Percentiles rank a stretch among this genome's conserved stretches.
phyloP scores from a whole-genome alignment of 805 yeast genomes.

The Suhomyces prunicola region DNA sequence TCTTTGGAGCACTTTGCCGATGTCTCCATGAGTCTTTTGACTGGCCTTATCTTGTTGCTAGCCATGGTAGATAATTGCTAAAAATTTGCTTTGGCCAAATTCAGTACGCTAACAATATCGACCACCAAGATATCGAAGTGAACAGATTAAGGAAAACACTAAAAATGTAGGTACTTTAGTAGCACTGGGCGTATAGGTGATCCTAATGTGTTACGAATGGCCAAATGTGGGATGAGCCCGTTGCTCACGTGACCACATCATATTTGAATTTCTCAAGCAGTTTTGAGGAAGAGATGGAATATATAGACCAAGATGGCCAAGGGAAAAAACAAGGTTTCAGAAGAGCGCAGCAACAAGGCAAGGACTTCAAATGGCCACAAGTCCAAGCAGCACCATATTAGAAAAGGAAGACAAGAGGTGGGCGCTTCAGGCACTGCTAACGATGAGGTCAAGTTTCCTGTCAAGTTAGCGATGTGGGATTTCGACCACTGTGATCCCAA shows the following conservation, averaged over 20 bases:
- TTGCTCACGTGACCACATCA: background rate
- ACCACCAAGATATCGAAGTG: background rate
- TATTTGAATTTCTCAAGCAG: background rate
- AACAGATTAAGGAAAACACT: background rate
- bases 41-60: conserved; percentile 36
- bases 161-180: background rate
- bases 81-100: background rate
- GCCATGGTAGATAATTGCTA: background rate
- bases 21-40: conserved; percentile 37
- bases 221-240: background rate
- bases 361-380: conserved; percentile 56
- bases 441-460: conserved; percentile 54
- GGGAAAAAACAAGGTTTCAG: conserved; percentile 52
- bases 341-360: conserved; percentile 32
- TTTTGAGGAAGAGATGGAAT: background rate
- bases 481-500: conserved; percentile 99
- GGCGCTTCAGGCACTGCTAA: conserved; percentile 15
- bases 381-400: conserved; percentile 50
- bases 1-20: conserved; percentile 39
- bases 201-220: too few relatives aligned
- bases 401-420: conserved; percentile 32
- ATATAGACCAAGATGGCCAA: conserved; percentile 42
- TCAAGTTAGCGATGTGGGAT: conserved; percentile 97
- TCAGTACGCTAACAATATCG: background rate
- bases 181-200: background rate